These are phyloP conservation scores for Cercospora sesami DNA, from an alignment of 2,329 filamentous ascomycete genomes.

Conservation along the genomic window DNA sequence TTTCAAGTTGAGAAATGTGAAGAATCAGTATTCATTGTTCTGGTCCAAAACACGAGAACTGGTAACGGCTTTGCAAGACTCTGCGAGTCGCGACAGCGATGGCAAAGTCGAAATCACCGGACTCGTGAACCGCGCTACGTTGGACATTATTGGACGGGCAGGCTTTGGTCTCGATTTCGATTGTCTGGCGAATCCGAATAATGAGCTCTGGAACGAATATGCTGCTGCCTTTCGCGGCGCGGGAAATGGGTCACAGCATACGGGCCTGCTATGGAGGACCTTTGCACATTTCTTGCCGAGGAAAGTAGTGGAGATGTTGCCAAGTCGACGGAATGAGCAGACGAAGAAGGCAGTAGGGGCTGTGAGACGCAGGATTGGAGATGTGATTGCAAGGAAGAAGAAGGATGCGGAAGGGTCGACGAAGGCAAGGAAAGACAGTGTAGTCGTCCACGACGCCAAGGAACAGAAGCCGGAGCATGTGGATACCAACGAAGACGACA, in stretches of 20 bases:
- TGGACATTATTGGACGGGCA: slow-evolving; percentile 48
- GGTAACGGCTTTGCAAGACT: background rate
- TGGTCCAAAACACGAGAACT: background rate
- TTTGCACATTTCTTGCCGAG: background rate
- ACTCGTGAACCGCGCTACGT: slow-evolving; percentile 33
- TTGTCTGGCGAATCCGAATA: slow-evolving; percentile 30
- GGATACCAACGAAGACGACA: background rate
- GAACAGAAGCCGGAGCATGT: background rate
- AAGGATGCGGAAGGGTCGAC: background rate
- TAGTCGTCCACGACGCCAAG: background rate
- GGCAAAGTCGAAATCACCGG: background rate
- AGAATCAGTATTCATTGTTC: background rate
- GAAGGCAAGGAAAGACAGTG: background rate
- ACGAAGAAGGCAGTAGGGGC: background rate
- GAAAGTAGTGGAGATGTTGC: background rate
- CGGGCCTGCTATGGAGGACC: background rate
- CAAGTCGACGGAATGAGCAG: background rate
- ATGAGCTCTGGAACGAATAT: background rate
- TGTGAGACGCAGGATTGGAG: background rate
- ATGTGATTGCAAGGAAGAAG: background rate
- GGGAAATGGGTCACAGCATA: background rate
- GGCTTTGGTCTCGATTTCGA: slow-evolving; percentile 45
- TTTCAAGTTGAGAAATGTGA: background rate
- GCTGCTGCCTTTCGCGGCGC: background rate
- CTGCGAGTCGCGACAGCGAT: background rate